phyloP scores from a whole-genome alignment of 177 flowering plant genomes.

The Telopea speciosissima region DNA sequence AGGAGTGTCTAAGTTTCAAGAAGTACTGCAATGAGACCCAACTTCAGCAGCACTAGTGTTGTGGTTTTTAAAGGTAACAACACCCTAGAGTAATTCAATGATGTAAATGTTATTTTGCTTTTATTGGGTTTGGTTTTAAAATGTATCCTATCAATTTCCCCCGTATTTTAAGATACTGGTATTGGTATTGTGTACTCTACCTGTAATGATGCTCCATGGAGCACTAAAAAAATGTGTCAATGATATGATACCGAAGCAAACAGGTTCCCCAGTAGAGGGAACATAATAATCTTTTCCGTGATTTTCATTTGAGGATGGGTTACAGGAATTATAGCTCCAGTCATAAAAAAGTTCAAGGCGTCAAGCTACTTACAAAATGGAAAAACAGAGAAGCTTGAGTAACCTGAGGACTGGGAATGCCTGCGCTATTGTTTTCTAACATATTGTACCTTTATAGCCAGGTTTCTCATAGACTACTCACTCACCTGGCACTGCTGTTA shows the following conservation, averaged over 20 bases:
- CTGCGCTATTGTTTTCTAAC: too few species aligned
- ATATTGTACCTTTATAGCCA: too few species aligned
- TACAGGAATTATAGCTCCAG: not conserved
- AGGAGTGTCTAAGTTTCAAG: constrained; percentile 77
- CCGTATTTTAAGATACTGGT: not conserved
- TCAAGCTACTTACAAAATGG: not conserved
- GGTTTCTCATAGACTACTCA: too few species aligned
- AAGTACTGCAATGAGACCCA: constrained; percentile 65
- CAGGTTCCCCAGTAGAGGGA: not conserved
- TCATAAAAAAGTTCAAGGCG: not conserved
- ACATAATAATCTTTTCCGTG: not conserved
- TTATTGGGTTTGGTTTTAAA: not conserved
- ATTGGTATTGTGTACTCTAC: not conserved
- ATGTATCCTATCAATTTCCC: not conserved
- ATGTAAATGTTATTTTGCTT: not conserved
- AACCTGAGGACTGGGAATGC: too few species aligned
- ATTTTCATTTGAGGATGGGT: not conserved
- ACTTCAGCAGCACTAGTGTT: constrained; percentile 32
- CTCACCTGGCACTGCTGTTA: too few species aligned
- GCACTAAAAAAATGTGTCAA: not conserved
- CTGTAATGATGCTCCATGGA: not conserved
- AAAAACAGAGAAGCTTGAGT: not conserved
- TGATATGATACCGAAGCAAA: not conserved
- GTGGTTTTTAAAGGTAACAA: constrained; percentile 1
- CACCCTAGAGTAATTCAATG: not conserved